Base-by-base conservation (phyloP, 1,284 basidiomycete genomes). In the Melampsora americana region DNA sequence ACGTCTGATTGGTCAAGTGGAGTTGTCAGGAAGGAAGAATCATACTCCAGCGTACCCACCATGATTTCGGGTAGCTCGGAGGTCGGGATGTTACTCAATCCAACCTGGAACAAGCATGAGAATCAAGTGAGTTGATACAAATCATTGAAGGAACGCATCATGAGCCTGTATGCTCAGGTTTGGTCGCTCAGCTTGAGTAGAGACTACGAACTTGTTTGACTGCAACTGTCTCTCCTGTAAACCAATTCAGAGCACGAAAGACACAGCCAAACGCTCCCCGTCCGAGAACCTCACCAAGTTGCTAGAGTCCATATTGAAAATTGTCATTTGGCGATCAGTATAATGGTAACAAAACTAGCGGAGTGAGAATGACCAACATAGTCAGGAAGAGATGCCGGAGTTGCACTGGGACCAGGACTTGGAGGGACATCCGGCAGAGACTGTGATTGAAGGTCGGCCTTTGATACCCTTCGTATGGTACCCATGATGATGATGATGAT, bases 31-130 rank as follows among this genome's bases (percentile, higher is more conserved):
- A 46, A 42, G 20, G 39, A 69, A 69, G 7, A 23, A 66, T 14
- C 20, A 66, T 42, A 30, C 14, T 56, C 2, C 50, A 20, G 14
- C 23, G 46, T 30, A 85, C 88, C 80, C 81, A 92, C 93, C 95
- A 98, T 98, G 82, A 99, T 97, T 84, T 98, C 94, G 26, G 92
- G 90, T 68, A 98, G 87, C 82, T 96, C 92, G 66, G 89, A 88
- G 82, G 92, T 92, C 1, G 95, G 92, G 77, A 99, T 95, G 83
- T 93, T 93, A 82, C 89, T 90, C 78, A 99, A 85, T 81, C 93
- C 81, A 64, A 84, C 83, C 80, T 84, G 79, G 60, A 28, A 16
- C 0, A 39, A 32, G 50, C 6, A 18, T 12, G 59, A 66, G 26
- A 64, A 46, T 28, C 30, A 56, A 60, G n/a, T 28, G 11, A 64